Percentiles rank a stretch among this genome's conserved stretches.
phyloP scores from a whole-genome alignment of 2,329 filamentous ascomycete genomes.

The Trichoderma sp. region DNA sequence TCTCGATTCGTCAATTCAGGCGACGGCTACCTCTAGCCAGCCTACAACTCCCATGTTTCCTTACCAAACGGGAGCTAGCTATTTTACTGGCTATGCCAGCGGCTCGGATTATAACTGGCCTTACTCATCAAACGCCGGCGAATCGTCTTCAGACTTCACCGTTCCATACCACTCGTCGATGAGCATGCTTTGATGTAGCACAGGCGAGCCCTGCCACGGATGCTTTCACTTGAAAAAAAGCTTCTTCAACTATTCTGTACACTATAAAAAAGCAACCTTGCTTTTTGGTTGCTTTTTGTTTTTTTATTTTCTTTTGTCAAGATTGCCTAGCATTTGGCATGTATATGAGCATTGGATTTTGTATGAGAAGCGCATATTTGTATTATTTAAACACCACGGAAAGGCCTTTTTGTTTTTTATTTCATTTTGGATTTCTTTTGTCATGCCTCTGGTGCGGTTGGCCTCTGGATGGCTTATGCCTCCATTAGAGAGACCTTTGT shows the following conservation, averaged over 20 bases:
- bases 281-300: background rate
- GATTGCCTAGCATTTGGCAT: slow-evolving; percentile 13
- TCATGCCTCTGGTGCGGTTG: background rate
- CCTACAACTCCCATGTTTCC: slow-evolving; percentile 52
- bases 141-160: slow-evolving; percentile 39
- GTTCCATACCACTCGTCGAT: slow-evolving; percentile 40
- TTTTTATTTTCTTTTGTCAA: background rate
- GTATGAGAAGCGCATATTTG: slow-evolving; percentile 6
- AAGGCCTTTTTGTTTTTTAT: background rate
- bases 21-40: slow-evolving; percentile 47
- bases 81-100: slow-evolving; percentile 41
- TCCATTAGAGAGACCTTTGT: slow-evolving; percentile 17
- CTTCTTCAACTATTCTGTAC: background rate
- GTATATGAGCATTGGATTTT: slow-evolving; percentile 17
- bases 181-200: slow-evolving; percentile 36
- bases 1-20: slow-evolving; percentile 46
- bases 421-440: background rate
- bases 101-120: slow-evolving; percentile 57
- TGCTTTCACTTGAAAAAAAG: background rate
- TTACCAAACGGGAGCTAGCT: slow-evolving; percentile 46
- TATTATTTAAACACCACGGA: background rate
- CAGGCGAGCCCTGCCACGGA: background rate
- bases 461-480: slow-evolving; percentile 5
- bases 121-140: slow-evolving; percentile 43
- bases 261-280: background rate